A percentile compares a stretch with the other conserved stretches of the same genome.
Conservation (phyloP, 2,329 filamentous ascomycete species). For the Colletotrichum sojae region DNA sequence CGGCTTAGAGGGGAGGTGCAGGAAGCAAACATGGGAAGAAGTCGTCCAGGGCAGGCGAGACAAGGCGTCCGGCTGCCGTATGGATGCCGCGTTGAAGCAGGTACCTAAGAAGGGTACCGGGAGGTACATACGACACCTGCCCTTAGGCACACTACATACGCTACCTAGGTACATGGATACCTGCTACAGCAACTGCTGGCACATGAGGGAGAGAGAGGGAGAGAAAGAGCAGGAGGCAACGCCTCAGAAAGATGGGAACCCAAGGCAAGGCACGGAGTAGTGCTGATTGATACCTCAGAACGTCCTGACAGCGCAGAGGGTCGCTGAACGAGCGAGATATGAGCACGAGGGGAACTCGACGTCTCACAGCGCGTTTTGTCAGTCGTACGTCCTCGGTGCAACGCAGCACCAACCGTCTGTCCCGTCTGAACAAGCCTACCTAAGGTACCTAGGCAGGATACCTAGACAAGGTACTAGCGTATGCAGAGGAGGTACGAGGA, state of each 20-base stretch:
- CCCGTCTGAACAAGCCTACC: neutral
- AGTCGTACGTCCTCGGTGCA: slow-evolving; percentile 28
- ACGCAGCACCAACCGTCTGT: slow-evolving; percentile 19
- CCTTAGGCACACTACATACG: too few relatives aligned
- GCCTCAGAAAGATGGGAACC: too few relatives aligned
- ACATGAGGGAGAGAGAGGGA: too few relatives aligned
- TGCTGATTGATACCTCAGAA: too few relatives aligned
- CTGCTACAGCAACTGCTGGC: too few relatives aligned
- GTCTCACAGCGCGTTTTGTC: slow-evolving; percentile 29
- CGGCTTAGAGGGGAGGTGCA: neutral
- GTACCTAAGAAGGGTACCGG: too few relatives aligned
- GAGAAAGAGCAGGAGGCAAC: too few relatives aligned
- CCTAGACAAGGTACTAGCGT: too few relatives aligned
- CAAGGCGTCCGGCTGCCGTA: slow-evolving; percentile 18
- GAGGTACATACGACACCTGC: too few relatives aligned
- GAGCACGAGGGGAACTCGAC: slow-evolving; percentile 27
- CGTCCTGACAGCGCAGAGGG: slow-evolving; percentile 4
- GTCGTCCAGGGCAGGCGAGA: slow-evolving; percentile 22
- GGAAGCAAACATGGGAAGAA: slow-evolving; percentile 11
- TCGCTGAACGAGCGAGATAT: slow-evolving; percentile 13
- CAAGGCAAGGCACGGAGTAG: too few relatives aligned
- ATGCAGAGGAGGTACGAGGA: neutral
- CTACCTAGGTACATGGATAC: too few relatives aligned
- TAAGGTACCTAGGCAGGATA: neutral
- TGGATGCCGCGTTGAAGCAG: slow-evolving; percentile 1